Conservation (phyloP, 2,329 filamentous ascomycete genomes). For the Fusarium denticulatum region DNA sequence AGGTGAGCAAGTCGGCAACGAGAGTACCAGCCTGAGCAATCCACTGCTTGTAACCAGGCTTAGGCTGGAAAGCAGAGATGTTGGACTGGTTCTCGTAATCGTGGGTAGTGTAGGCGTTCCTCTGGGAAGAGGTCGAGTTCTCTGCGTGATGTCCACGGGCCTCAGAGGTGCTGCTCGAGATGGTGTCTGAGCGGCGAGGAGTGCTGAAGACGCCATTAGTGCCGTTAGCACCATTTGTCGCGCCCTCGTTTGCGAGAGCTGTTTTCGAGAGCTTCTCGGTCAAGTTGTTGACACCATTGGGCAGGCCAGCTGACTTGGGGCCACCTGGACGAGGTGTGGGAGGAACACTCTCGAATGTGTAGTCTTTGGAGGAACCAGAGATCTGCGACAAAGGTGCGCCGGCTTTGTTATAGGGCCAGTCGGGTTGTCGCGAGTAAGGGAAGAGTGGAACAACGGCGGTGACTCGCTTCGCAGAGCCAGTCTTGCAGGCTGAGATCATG, state of each 20-base stretch:
- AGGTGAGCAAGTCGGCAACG: slow-evolving; percentile 92
- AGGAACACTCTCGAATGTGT: slow-evolving; percentile 93
- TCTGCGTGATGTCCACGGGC: slow-evolving; percentile 52
- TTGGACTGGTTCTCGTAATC: slow-evolving; percentile 70
- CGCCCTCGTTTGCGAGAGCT: slow-evolving; percentile 60
- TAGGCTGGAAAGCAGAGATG: slow-evolving; percentile 73
- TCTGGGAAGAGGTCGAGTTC: slow-evolving; percentile 54
- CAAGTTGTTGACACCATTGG: slow-evolving; percentile 74
- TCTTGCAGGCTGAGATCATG: slow-evolving; percentile 98
- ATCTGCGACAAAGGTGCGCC: slow-evolving; percentile 86
- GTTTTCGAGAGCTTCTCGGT: slow-evolving; percentile 78
- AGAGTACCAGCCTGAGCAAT: slow-evolving; percentile 96
- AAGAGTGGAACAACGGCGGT: slow-evolving; percentile 95
- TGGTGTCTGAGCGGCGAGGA: slow-evolving; percentile 50
- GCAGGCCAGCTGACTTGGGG: slow-evolving; percentile 71
- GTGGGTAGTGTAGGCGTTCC: slow-evolving; percentile 67
- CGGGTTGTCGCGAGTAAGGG: slow-evolving; percentile 95
- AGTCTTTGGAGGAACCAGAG: slow-evolving; percentile 61
- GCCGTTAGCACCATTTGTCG: slow-evolving; percentile 41
- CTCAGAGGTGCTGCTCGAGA: slow-evolving; percentile 48
- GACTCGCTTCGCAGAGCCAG: slow-evolving; percentile 89
- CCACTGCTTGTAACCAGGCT: slow-evolving; percentile 98
- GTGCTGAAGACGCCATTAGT: slow-evolving; percentile 44
- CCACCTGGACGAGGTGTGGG: slow-evolving; percentile 81
- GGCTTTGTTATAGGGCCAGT: slow-evolving; percentile 95